Percentiles rank a stretch among this genome's conserved stretches.
These are phyloP conservation scores for Parachaetomium inaequale DNA, from an alignment of 495 filamentous ascomycete genomes.

Conservation along the genomic window DNA sequence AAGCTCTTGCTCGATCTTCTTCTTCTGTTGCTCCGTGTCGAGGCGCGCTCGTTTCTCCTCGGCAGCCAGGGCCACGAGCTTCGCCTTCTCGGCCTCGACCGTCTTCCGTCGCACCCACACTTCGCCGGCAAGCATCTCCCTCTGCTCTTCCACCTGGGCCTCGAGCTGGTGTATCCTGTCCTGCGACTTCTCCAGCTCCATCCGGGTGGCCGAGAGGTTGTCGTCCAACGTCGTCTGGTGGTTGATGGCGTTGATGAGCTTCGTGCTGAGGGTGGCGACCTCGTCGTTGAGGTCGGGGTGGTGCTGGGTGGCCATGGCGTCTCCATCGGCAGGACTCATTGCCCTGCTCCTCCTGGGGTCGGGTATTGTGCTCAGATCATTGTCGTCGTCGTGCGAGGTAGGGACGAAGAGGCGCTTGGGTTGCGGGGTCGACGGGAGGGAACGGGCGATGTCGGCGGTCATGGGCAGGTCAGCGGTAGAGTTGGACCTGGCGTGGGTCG, in stretches of 20 bases:
- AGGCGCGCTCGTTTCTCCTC: slow-evolving; percentile 67
- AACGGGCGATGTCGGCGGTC: slow-evolving; percentile 19
- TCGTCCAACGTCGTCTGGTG: slow-evolving; percentile 93
- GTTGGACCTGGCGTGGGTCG: slow-evolving; percentile 19
- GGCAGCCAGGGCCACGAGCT: slow-evolving; percentile 43
- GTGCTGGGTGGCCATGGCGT: slow-evolving; percentile 27
- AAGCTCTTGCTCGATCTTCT: slow-evolving; percentile 71
- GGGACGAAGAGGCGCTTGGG: slow-evolving; percentile 30
- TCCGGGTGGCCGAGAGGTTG: slow-evolving; percentile 71
- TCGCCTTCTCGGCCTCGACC: slow-evolving; percentile 42
- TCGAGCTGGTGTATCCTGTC: slow-evolving; percentile 67
- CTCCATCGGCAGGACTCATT: slow-evolving; percentile 33
- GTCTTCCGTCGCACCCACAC: slow-evolving; percentile 61
- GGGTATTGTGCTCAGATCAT: slow-evolving; percentile 48
- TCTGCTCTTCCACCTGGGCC: slow-evolving; percentile 43
- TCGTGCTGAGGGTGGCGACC: slow-evolving; percentile 86
- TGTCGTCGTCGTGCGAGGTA: slow-evolving; percentile 39
- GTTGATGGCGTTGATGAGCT: slow-evolving; percentile 95
- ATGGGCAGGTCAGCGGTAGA: slow-evolving; percentile 22
- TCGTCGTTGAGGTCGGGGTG: slow-evolving; percentile 83
- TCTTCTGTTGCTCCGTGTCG: slow-evolving; percentile 65
- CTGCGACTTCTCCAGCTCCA: slow-evolving; percentile 75
- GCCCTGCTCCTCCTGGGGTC: slow-evolving; percentile 46
- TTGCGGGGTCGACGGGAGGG: slow-evolving; percentile 30
- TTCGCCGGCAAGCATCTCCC: slow-evolving; percentile 62